Evolutionary conservation across 139 green algal genomes (phyloP).

Genomic region (Chlorella sp.): DNA sequence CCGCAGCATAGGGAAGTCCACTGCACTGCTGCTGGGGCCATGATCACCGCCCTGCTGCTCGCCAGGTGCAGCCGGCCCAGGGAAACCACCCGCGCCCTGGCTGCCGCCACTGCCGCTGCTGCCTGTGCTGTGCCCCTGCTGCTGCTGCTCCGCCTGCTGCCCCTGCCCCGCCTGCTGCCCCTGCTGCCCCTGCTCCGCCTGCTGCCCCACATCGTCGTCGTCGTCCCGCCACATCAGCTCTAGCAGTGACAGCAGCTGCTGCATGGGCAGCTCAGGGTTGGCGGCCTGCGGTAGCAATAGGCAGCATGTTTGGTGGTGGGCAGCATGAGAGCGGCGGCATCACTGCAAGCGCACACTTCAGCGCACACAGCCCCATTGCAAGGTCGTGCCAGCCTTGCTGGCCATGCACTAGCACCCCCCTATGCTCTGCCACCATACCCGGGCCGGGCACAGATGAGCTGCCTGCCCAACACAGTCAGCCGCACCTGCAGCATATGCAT

Average conservation of each 20-base stretch:
- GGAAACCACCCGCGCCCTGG: no score
- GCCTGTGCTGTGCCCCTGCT: background rate
- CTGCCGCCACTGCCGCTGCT: background rate
- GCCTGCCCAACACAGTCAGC: background rate
- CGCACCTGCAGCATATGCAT: constrained; percentile 58
- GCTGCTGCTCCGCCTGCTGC: background rate
- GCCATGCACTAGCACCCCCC: background rate
- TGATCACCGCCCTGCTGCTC: background rate
- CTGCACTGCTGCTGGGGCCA: background rate
- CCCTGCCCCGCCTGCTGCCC: background rate
- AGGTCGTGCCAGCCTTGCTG: background rate
- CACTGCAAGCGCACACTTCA: background rate
- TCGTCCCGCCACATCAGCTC: constrained; percentile 39
- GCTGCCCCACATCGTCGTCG: background rate
- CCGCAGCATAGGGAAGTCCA: constrained; percentile 2
- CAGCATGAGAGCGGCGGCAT: no score
- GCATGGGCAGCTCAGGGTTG: constrained; percentile 56
- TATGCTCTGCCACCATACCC: no score
- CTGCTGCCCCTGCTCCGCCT: background rate
- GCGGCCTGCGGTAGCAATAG: constrained; percentile 25
- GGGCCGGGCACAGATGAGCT: no score
- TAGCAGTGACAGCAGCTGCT: constrained; percentile 55
- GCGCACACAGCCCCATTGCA: no score
- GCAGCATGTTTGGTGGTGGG: no score
- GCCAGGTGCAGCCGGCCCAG: background rate